These are phyloP conservation scores for Calonectria henricotiae DNA, from an alignment of 2,329 filamentous ascomycete species.

Conservation along the genomic window DNA sequence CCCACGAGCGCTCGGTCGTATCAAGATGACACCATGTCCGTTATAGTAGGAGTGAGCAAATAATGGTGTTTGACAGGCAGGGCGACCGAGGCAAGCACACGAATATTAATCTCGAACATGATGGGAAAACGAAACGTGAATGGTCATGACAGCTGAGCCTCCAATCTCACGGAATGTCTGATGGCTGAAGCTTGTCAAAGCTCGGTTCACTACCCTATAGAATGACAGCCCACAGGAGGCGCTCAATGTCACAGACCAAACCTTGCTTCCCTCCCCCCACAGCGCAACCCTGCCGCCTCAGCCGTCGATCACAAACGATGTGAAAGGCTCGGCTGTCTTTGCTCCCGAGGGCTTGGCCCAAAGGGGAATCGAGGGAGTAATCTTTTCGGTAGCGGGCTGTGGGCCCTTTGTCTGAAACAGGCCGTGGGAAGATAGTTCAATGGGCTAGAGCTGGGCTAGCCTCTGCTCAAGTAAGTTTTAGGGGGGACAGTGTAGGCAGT, in stretches of 20 bases:
- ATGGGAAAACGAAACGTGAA: slow-evolving; percentile 15
- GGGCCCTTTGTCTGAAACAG: slow-evolving; percentile 26
- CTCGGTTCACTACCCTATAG: slow-evolving; percentile 4
- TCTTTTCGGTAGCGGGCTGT: slow-evolving; percentile 2
- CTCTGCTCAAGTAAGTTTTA: slow-evolving; percentile 4
- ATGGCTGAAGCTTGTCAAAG: background rate
- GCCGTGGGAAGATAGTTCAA: slow-evolving; percentile 19
- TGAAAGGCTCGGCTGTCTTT: slow-evolving; percentile 3
- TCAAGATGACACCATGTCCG: slow-evolving; percentile 28
- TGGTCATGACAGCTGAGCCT: slow-evolving; percentile 25
- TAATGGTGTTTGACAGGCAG: slow-evolving; percentile 3
- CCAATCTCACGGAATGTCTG: slow-evolving; percentile 17
- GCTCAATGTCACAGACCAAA: background rate
- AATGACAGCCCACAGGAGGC: background rate
- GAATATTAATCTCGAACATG: background rate
- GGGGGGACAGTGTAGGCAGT: background rate
- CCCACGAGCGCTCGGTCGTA: slow-evolving; percentile 10
- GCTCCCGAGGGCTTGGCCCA: background rate
- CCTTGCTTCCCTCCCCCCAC: background rate
- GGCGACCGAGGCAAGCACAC: background rate
- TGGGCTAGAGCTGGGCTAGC: background rate
- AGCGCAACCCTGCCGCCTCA: slow-evolving; percentile 16
- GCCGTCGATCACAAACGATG: slow-evolving; percentile 22
- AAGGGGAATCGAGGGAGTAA: slow-evolving; percentile 35
- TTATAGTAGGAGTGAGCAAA: slow-evolving; percentile 11